These are phyloP conservation scores for Suillus variegatus DNA, from an alignment of 768 basidiomycete species.

Conservation along the genomic window DNA sequence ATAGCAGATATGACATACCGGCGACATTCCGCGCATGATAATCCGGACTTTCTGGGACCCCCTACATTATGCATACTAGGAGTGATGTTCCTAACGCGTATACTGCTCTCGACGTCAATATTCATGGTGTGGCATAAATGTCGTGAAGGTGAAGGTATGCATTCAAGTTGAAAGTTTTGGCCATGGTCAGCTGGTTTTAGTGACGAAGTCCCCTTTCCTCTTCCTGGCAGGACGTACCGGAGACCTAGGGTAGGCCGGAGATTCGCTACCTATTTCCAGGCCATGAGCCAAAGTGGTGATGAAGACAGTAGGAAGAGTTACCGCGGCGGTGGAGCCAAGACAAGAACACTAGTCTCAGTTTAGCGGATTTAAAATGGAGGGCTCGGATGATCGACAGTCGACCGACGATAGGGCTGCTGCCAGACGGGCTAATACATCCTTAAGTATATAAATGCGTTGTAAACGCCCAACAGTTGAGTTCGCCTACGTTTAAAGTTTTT, in stretches of 20 bases:
- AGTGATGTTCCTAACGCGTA: conserved; percentile 10
- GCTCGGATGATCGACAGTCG: conserved; percentile 4
- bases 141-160: neutral
- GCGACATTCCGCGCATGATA: conserved; percentile 56
- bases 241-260: neutral
- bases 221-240: neutral
- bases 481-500: neutral
- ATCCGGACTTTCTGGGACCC: conserved; percentile 34
- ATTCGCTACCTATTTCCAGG: neutral
- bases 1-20: conserved; percentile 33
- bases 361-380: conserved; percentile 1
- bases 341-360: conserved; percentile 7
- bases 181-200: neutral
- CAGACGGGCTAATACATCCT: neutral
- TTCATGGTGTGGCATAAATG: conserved; percentile 9
- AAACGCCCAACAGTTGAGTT: neutral
- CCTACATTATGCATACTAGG: conserved; percentile 9
- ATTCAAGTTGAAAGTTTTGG: neutral
- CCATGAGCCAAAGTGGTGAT: neutral
- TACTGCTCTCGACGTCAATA: conserved; percentile 13
- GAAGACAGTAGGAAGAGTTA: neutral
- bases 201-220: neutral
- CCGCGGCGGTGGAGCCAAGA: neutral
- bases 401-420: neutral
- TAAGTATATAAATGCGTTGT: neutral